Evolutionary conservation across 2,329 filamentous ascomycete genomes (phyloP).

Genomic region (Coniochaeta sp.): DNA sequence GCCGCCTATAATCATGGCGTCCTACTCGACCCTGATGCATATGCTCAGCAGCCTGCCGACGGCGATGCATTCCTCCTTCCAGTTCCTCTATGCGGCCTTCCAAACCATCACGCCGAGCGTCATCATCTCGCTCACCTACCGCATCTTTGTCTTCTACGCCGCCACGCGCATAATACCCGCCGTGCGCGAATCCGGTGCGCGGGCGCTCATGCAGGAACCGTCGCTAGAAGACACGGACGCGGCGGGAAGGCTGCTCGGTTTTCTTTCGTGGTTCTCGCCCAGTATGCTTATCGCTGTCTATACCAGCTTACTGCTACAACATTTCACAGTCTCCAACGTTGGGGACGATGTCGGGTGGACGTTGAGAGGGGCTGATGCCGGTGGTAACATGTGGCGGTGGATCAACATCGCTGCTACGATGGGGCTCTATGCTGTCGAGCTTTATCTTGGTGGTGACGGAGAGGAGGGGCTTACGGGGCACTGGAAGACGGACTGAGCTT

Average conservation of each 20-base stretch:
- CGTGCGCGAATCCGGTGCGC: conserved; percentile 77
- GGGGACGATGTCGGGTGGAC: conserved; percentile 68
- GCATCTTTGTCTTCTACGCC: conserved; percentile 90
- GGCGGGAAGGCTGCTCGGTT: conserved; percentile 69
- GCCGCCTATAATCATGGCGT: conserved; percentile 96
- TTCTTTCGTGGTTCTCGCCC: conserved; percentile 90
- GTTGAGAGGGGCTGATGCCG: conserved; percentile 70
- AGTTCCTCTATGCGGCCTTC: conserved; percentile 83
- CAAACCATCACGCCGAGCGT: conserved; percentile 94
- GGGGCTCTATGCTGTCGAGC: conserved; percentile 80
- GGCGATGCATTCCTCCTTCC: conserved; percentile 75
- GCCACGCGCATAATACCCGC: conserved; percentile 94
- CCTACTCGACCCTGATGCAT: conserved; percentile 85
- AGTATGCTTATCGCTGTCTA: conserved; percentile 94
- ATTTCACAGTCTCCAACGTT: conserved; percentile 70
- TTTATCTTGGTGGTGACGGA: conserved; percentile 79
- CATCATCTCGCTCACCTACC: conserved; percentile 89
- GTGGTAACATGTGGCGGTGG: conserved; percentile 88
- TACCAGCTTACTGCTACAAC: conserved; percentile 89
- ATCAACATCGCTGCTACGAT: conserved; percentile 86
- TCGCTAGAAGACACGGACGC: conserved; percentile 79
- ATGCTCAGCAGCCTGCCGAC: conserved; percentile 75
- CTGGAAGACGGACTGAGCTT: conserved; percentile 85
- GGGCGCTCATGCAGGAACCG: conserved; percentile 76
- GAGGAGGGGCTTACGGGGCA: conserved; percentile 67